Conservation (phyloP, 2,329 filamentous ascomycete genomes). For the Cyanodermella asteris region DNA sequence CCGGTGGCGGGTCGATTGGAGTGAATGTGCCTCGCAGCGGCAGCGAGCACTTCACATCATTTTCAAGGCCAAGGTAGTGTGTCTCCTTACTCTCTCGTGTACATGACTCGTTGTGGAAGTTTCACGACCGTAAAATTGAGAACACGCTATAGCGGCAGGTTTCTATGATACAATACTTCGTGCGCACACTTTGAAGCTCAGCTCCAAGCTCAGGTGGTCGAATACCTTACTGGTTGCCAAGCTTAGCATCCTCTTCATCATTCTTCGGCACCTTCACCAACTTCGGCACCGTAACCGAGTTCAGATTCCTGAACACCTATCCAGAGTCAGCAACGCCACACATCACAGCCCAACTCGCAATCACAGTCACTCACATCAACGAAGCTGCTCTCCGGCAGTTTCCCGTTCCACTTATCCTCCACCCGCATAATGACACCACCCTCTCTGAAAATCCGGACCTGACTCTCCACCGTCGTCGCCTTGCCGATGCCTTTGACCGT, state of each 20-base stretch:
- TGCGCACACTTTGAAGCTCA: too few relatives aligned
- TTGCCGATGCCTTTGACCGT: constrained; percentile 30
- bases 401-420: constrained; percentile 33
- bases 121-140: too few relatives aligned
- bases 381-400: constrained; percentile 27
- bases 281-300: constrained; percentile 28
- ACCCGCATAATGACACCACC: constrained; percentile 27
- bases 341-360: constrained; percentile 2
- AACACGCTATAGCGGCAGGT: too few relatives aligned
- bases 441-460: constrained; percentile 24
- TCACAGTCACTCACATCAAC: constrained; percentile 24
- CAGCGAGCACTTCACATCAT: too few relatives aligned
- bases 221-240: constrained; percentile 17
- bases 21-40: too few relatives aligned
- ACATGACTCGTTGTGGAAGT: too few relatives aligned
- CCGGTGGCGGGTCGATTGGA: too few relatives aligned
- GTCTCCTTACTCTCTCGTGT: too few relatives aligned
- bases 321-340: constrained; percentile 11
- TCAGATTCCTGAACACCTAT: constrained; percentile 30
- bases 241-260: constrained; percentile 28
- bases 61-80: too few relatives aligned
- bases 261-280: constrained; percentile 31
- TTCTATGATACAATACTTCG: too few relatives aligned
- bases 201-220: too few relatives aligned
- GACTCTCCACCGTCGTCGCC: constrained; percentile 27